Base-by-base conservation (phyloP, 2,329 filamentous ascomycete species). In the Ascochyta viciae-villosae region DNA sequence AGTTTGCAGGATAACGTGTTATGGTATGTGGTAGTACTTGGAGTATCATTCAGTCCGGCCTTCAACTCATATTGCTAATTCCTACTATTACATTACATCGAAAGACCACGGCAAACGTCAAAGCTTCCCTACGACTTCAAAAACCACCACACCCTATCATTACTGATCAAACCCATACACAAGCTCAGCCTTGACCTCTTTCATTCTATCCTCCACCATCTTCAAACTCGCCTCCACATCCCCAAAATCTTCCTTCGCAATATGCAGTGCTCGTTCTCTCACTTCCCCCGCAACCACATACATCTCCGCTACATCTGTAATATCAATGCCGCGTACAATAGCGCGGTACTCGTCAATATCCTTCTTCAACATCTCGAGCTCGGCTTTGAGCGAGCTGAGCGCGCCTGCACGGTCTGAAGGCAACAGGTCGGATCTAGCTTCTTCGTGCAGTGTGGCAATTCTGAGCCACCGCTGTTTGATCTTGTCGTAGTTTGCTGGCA, bases 191-290 rank as follows among this genome's bases (percentile, higher is more conserved):
- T 38, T 61, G 1, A 61, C 16, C 19, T 49, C 40, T 15, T 23
- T 38, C 45, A 57, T 33, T 23, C 29, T 57, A 12, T 49, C 42
- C 41, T 61, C 46, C 1, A 63, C 15, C 22, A 26, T 15, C 8
- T 24, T 33, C 39, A 66, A 46, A 22, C 58, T 56, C 2, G 12
- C 35, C 19, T 61, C 60, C 19, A 66, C n/a, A 44, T 58, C 37
- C 27, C 57, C 40, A 23, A 64, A 51, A 33, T 63, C 62, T 4
- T 50, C 42, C 22, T 57, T 63, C 23, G 56, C 63, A 33, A 63
- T 44, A 24, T 58, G 53, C 41, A 60, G 51, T 26, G 63, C 63
- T 27, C 46, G 43, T 35, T 53, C 46, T 3, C 31, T 42, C 4
- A 27, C 38, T 16, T 42, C 49, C 1, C 63, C 63, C 12, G 58